These are phyloP conservation scores for Penicillium brasilianum DNA, from an alignment of 2,329 filamentous ascomycete species.

Conservation along the genomic window DNA sequence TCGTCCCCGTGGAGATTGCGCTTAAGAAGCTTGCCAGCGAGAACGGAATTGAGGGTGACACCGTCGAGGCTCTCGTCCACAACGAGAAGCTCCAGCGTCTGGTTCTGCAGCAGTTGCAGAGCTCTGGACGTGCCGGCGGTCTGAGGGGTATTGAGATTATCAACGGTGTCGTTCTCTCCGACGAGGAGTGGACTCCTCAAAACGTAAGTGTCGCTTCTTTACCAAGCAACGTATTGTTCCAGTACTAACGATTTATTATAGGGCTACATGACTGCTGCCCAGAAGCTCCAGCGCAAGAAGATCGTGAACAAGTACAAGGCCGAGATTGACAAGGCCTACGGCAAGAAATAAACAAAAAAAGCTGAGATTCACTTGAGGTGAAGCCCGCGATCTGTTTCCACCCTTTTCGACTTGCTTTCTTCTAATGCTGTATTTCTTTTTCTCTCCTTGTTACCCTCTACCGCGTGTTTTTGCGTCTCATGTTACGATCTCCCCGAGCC, in stretches of 20 bases:
- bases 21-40: conserved; percentile 61
- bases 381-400: conserved; percentile 6
- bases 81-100: conserved; percentile 49
- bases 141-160: conserved; percentile 50
- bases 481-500: conserved; percentile 18
- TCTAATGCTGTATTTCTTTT: conserved; percentile 3
- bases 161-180: conserved; percentile 50
- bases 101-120: conserved; percentile 49
- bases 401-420: background rate
- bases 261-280: conserved; percentile 70
- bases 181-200: conserved; percentile 53
- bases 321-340: conserved; percentile 67
- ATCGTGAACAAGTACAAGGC: conserved; percentile 67
- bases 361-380: conserved; percentile 6
- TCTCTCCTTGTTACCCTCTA: conserved; percentile 26
- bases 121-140: conserved; percentile 42
- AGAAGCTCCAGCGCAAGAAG: conserved; percentile 73
- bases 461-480: conserved; percentile 14
- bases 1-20: conserved; percentile 65
- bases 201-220: conserved; percentile 38
- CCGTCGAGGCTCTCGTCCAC: conserved; percentile 69
- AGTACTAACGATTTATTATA: conserved; percentile 36
- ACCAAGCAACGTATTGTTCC: background rate
- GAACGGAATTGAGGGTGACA: conserved; percentile 67
- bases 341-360: conserved; percentile 45